phyloP scores from a whole-genome alignment of 164 flowering plant genomes.

The Amborella trichopoda region DNA sequence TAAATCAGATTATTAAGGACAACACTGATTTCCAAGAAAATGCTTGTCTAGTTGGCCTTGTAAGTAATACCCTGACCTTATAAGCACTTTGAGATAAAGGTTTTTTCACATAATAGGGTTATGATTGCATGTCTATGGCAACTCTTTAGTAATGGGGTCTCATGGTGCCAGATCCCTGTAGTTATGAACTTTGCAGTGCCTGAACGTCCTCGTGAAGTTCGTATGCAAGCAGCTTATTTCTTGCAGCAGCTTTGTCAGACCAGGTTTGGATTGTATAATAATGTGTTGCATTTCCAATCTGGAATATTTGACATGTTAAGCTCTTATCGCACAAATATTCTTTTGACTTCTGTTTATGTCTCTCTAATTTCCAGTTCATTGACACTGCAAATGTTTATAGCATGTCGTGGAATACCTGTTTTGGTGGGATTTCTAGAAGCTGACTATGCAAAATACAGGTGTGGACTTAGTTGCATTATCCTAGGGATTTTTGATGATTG shows the following conservation, averaged over 20 bases:
- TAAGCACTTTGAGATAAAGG: too few species aligned
- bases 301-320: too few species aligned
- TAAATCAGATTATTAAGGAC: conserved; percentile 82
- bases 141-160: too few species aligned
- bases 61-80: conserved; percentile 34
- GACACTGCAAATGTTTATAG: conserved; percentile 97
- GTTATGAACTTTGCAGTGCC: conserved; percentile 81
- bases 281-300: too few species aligned
- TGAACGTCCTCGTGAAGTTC: conserved; percentile 86
- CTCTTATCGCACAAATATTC: not conserved
- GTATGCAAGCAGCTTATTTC: conserved; percentile 93
- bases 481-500: too few species aligned
- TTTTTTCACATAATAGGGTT: too few species aligned
- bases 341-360: not conserved
- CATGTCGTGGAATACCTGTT: conserved; percentile 92
- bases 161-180: conserved; percentile 89
- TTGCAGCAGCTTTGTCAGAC: conserved; percentile 97
- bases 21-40: conserved; percentile 83
- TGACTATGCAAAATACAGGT: conserved; percentile 97
- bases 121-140: too few species aligned
- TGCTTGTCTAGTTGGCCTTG: conserved; percentile 96
- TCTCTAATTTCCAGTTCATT: conserved; percentile 50
- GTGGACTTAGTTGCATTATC: conserved; percentile 6
- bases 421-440: conserved; percentile 95
- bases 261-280: conserved; percentile 47